phyloP scores from a whole-genome alignment of 352 stramenopile genomes.

The Detonula confervacea region DNA sequence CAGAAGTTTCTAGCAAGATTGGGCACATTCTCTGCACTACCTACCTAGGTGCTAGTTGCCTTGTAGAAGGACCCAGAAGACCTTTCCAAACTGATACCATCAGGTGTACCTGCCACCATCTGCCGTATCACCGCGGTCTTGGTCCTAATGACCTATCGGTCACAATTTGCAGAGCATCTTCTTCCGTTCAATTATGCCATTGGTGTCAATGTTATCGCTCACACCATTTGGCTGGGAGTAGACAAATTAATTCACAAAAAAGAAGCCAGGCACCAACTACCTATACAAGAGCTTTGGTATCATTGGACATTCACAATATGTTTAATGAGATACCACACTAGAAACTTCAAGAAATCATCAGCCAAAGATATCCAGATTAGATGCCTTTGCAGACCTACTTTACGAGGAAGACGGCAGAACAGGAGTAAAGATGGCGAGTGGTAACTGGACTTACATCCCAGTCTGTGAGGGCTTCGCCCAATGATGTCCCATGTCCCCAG shows the following conservation, averaged over 20 bases:
- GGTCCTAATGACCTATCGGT: neutral
- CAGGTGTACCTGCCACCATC: constrained; percentile 22
- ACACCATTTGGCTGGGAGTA: neutral
- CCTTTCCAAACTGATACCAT: constrained; percentile 4
- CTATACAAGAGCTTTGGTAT: constrained; percentile 14
- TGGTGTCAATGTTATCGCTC: constrained; percentile 2
- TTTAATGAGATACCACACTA: constrained; percentile 38
- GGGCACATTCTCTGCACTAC: no score
- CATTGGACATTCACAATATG: constrained; percentile 45
- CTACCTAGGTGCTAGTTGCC: no score
- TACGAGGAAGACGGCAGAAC: neutral
- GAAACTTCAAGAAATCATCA: constrained; percentile 18
- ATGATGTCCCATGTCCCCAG: constrained; percentile 26
- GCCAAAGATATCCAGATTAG: constrained; percentile 10
- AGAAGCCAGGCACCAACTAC: no score
- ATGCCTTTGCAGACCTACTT: neutral
- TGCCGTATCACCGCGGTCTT: constrained; percentile 3
- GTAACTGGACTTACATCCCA: neutral
- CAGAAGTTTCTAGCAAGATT: no score
- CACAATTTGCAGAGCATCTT: neutral
- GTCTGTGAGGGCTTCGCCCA: constrained; percentile 32
- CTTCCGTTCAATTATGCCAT: constrained; percentile 29
- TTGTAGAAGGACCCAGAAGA: no score
- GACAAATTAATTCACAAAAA: constrained; percentile 20
- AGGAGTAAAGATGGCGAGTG: neutral